These are phyloP conservation scores for Prunus yedoensis DNA, from an alignment of 331 rosid genomes.

Conservation along the genomic window DNA sequence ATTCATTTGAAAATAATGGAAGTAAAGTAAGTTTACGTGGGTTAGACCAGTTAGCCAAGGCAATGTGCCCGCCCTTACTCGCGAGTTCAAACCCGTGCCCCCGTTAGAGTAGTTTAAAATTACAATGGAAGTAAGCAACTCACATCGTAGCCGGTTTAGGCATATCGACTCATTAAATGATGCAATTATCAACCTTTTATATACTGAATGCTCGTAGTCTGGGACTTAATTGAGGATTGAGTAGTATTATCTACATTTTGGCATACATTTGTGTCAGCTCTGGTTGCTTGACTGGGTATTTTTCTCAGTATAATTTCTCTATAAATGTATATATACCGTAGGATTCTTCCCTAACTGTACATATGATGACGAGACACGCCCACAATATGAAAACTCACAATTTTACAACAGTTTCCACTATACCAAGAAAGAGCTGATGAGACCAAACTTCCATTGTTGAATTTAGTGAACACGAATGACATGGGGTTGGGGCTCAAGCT, in stretches of 20 bases:
- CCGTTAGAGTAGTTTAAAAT: too few relatives aligned
- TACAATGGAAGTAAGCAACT: too few relatives aligned
- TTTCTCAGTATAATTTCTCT: slow-evolving; percentile 22
- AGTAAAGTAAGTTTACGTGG: too few relatives aligned
- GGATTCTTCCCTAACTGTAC: slow-evolving; percentile 21
- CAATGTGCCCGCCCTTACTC: too few relatives aligned
- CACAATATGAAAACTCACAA: too few relatives aligned
- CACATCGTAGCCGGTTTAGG: too few relatives aligned
- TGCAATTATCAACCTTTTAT: not conserved
- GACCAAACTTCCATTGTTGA: too few relatives aligned
- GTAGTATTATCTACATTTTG: not conserved
- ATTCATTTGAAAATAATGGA: not conserved
- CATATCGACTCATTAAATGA: too few relatives aligned
- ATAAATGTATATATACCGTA: slow-evolving; percentile 24
- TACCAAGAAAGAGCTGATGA: not conserved
- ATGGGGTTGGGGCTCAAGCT: slow-evolving; percentile 52
- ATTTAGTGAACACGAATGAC: slow-evolving; percentile 42
- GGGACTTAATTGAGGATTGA: not conserved
- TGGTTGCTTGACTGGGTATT: slow-evolving; percentile 23
- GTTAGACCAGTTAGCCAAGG: too few relatives aligned
- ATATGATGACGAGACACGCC: not conserved
- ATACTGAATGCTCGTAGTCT: not conserved
- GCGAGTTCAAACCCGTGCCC: too few relatives aligned
- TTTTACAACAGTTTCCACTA: too few relatives aligned
- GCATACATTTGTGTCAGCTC: slow-evolving; percentile 6